Percentiles rank a stretch among this genome's conserved stretches.
Conservation (phyloP, 176 grass and related monocot genomes). For the Puya raimondii region DNA sequence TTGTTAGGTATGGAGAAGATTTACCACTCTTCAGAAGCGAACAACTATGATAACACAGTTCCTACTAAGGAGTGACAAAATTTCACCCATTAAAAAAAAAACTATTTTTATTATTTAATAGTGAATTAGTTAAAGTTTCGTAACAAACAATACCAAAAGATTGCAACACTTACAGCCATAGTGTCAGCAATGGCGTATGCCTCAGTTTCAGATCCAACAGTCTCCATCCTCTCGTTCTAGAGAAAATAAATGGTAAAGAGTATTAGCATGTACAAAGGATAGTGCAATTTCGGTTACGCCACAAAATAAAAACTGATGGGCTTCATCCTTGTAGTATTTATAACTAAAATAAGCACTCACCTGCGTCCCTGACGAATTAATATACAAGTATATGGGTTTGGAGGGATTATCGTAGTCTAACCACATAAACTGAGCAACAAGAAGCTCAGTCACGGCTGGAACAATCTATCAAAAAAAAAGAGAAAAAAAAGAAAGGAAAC, state of each 20-base stretch:
- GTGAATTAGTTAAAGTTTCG: conserved; percentile 4
- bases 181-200: conserved; percentile 73
- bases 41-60: no score
- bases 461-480: conserved; percentile 21
- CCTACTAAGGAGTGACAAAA: no score
- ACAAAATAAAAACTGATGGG: conserved; percentile 2
- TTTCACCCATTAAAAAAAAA: conserved; percentile 3
- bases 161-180: conserved; percentile 52
- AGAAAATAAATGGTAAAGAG: conserved; percentile 20
- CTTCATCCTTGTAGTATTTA: conserved; percentile 2
- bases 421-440: conserved; percentile 74
- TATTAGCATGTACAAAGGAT: not conserved
- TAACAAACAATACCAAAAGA: not conserved
- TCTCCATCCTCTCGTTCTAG: conserved; percentile 66
- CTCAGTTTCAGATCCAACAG: conserved; percentile 66
- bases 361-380: conserved; percentile 63
- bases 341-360: conserved; percentile 27
- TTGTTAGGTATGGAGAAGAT: no score
- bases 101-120: conserved; percentile 2
- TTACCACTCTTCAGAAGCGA: no score
- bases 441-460: conserved; percentile 79
- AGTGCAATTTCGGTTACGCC: not conserved
- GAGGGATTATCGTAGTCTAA: conserved; percentile 68
- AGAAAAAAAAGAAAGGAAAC: not conserved
- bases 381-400: conserved; percentile 83